A percentile compares a stretch with the other conserved stretches of the same genome.
Conservation (phyloP, 2,329 filamentous ascomycete species). For the Cercospora zeina region DNA sequence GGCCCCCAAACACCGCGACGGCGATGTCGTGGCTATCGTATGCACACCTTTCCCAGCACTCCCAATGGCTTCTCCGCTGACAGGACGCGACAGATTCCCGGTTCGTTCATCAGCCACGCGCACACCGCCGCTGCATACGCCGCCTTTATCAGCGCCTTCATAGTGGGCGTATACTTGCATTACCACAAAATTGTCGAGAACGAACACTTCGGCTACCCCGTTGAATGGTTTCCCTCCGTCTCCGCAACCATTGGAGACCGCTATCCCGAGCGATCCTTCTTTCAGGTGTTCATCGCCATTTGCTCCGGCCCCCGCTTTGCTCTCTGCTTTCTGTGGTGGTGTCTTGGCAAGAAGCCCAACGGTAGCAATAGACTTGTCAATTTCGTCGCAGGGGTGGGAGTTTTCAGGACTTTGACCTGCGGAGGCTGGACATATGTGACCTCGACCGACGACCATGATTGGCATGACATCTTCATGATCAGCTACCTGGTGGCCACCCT, state of each 20-base stretch:
- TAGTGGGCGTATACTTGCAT: constrained; percentile 76
- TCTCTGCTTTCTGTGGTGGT: constrained; percentile 87
- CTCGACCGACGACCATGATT: constrained; percentile 95
- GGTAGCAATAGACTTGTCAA: constrained; percentile 68
- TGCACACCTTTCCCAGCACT: constrained; percentile 28
- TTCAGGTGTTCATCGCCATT: constrained; percentile 95
- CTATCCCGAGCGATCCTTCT: constrained; percentile 94
- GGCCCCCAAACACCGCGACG: constrained; percentile 63
- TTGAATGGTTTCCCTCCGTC: constrained; percentile 46
- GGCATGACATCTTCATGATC: constrained; percentile 99
- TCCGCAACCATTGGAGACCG: constrained; percentile 89
- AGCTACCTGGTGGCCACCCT: constrained; percentile 92
- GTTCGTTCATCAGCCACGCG: constrained; percentile 84
- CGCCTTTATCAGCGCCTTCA: constrained; percentile 82
- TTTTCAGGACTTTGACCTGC: constrained; percentile 89
- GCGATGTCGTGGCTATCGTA: constrained; percentile 62
- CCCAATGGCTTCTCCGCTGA: not conserved
- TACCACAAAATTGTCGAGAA: constrained; percentile 98
- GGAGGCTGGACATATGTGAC: constrained; percentile 99
- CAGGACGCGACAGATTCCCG: constrained; percentile 60
- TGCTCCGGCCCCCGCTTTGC: constrained; percentile 93
- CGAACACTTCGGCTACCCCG: constrained; percentile 67
- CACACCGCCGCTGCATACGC: constrained; percentile 83
- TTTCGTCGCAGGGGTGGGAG: constrained; percentile 73
- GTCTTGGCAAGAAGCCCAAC: constrained; percentile 71